phyloP scores from a whole-genome alignment of 1,139 yeast genomes.

The Sugiyamaella pinicola region DNA sequence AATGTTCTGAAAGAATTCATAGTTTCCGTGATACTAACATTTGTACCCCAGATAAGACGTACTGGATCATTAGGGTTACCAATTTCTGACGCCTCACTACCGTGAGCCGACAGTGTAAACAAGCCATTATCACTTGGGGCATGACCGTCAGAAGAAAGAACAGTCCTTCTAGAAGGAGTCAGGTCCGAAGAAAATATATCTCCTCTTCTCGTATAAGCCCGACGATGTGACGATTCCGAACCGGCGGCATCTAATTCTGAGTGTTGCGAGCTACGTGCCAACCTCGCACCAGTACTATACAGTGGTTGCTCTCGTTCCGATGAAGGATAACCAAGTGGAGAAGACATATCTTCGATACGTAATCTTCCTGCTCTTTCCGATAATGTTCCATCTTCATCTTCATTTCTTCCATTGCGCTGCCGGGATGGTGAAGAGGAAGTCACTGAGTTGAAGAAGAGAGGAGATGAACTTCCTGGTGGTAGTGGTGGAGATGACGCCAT shows the following conservation, averaged over 20 bases:
- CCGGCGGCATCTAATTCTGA: conserved; percentile 22
- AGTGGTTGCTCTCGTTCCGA: conserved; percentile 34
- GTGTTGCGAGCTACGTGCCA: conserved; percentile 13
- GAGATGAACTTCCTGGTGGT: conserved; percentile 29
- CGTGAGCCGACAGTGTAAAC: conserved; percentile 23
- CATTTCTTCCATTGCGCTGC: conserved; percentile 17
- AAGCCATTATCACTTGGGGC: conserved; percentile 19
- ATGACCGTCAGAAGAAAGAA: conserved; percentile 35
- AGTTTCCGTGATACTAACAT: conserved; percentile 88
- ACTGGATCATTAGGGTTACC: conserved; percentile 64
- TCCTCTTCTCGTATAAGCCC: conserved; percentile 47
- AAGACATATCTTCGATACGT: conserved; percentile 41
- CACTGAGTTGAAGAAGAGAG: conserved; percentile 54
- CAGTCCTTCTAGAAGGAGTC: conserved; percentile 51
- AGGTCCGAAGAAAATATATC: conserved; percentile 60
- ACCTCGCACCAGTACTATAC: conserved; percentile 4
- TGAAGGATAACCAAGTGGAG: conserved; percentile 54
- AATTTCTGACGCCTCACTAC: conserved; percentile 31
- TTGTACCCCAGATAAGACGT: conserved; percentile 98
- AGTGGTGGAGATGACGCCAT: conserved; percentile 18
- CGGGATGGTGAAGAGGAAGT: conserved; percentile 50
- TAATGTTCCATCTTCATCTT: conserved; percentile 23
- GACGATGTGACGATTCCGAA: conserved; percentile 28
- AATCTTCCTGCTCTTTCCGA: conserved; percentile 28
- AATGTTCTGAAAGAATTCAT: conserved; percentile 79